phyloP scores from a whole-genome alignment of 78 protist species.

The Speleostelium caveatum region DNA sequence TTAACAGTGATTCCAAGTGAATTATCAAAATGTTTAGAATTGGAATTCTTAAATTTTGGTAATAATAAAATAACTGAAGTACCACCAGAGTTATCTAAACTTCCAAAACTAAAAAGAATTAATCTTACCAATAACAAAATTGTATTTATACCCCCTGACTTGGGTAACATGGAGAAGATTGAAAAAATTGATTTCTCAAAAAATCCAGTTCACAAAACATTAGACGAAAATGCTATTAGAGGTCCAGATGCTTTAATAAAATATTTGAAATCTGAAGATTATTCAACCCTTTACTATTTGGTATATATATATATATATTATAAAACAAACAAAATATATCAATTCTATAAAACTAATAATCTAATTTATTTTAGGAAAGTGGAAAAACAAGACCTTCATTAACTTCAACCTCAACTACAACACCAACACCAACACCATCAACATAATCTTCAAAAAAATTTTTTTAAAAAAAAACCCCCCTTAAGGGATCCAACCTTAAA shows the following conservation, averaged over 20 bases:
- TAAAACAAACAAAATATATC: background rate
- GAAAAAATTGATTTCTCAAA: conserved; percentile 76
- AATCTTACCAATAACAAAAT: conserved; percentile 51
- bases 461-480: too few relatives aligned
- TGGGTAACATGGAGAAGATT: conserved; percentile 15
- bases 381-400: conserved; percentile 6
- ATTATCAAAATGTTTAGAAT: conserved; percentile 29
- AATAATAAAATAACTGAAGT: conserved; percentile 23
- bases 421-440: background rate
- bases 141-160: conserved; percentile 39
- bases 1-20: conserved; percentile 69
- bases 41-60: conserved; percentile 31
- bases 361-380: background rate
- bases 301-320: conserved; percentile 12
- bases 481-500: too few relatives aligned
- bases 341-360: too few relatives aligned
- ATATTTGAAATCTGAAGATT: conserved; percentile 59
- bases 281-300: conserved; percentile 30
- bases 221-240: conserved; percentile 54
- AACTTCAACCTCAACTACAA: conserved; percentile 4
- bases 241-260: conserved; percentile 73
- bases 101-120: conserved; percentile 19
- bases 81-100: conserved; percentile 26
- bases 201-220: conserved; percentile 47
- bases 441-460: background rate